Evolutionary conservation across 1,284 basidiomycete species (phyloP).

Genomic region (Trichosporon sp.): DNA sequence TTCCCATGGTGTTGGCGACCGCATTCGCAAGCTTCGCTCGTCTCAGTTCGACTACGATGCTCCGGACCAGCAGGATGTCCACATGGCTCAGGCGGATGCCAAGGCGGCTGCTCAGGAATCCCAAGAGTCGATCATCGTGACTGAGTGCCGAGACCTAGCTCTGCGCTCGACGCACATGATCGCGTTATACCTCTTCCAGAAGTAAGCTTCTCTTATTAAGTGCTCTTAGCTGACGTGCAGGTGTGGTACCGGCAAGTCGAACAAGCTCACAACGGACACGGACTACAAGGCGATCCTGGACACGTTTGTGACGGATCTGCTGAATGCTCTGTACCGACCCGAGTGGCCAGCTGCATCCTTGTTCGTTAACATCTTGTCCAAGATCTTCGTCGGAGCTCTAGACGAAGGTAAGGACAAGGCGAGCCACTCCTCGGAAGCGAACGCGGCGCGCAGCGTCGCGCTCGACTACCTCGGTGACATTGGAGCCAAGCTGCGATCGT

Average conservation of each 20-base stretch:
- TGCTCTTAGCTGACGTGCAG: not conserved
- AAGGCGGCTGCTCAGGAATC: conserved; percentile 22
- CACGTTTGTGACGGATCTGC: conserved; percentile 80
- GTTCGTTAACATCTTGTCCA: conserved; percentile 73
- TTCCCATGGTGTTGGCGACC: conserved; percentile 68
- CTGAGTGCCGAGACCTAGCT: conserved; percentile 64
- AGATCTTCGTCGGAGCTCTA: conserved; percentile 79
- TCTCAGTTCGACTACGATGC: conserved; percentile 65
- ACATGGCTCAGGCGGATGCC: conserved; percentile 17
- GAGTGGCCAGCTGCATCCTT: conserved; percentile 94
- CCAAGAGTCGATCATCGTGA: conserved; percentile 19
- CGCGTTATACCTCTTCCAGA: conserved; percentile 77
- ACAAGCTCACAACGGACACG: conserved; percentile 83
- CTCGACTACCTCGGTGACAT: conserved; percentile 92
- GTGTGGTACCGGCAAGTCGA: conserved; percentile 64
- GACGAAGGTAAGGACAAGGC: conserved; percentile 75
- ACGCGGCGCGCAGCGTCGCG: conserved; percentile 80
- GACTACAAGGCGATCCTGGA: conserved; percentile 91
- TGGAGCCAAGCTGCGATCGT: conserved; percentile 73
- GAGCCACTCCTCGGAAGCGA: conserved; percentile 62
- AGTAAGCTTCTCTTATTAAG: conserved; percentile 56
- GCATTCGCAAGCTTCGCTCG: conserved; percentile 55
- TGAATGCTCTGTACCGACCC: conserved; percentile 87
- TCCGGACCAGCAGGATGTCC: conserved; percentile 8
- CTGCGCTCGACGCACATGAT: conserved; percentile 82